phyloP scores from a whole-genome alignment of 163 green algal species.

The Chloroidium sp. region DNA sequence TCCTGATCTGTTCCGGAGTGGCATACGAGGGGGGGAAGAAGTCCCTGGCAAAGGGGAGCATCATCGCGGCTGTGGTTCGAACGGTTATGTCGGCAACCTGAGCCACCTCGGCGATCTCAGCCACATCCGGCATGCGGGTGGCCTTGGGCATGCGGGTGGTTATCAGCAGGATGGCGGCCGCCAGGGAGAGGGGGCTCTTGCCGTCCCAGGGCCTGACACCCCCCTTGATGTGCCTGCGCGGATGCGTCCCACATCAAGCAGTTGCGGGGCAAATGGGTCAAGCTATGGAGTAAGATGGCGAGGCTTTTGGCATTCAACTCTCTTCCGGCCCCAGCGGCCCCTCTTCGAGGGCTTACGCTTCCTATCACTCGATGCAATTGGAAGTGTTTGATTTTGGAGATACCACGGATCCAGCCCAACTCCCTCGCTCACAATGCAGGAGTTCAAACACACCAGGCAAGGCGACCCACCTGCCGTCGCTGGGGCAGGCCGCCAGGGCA shows the following conservation, averaged over 20 bases:
- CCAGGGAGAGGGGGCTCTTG: slow-evolving; percentile 62
- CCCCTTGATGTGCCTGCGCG: background rate
- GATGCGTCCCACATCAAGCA: slow-evolving; percentile 12
- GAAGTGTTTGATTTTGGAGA: no score
- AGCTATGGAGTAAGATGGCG: background rate
- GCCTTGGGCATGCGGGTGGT: slow-evolving; percentile 37
- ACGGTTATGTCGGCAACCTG: slow-evolving; percentile 32
- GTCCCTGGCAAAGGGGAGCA: background rate
- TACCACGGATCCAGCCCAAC: no score
- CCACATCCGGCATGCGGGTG: slow-evolving; percentile 14
- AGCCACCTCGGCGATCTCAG: slow-evolving; percentile 32
- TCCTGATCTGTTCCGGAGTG: no score
- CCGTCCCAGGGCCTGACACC: slow-evolving; percentile 56
- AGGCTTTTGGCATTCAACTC: background rate
- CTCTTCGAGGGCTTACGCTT: no score
- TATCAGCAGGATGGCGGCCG: slow-evolving; percentile 66
- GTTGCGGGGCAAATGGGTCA: background rate
- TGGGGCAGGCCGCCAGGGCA: slow-evolving; percentile 36
- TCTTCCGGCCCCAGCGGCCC: no score
- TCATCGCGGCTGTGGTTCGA: background rate
- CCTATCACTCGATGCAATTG: no score
- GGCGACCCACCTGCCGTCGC: slow-evolving; percentile 11
- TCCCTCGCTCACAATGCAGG: background rate
- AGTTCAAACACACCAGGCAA: background rate
- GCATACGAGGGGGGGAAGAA: background rate